phyloP scores from a whole-genome alignment of 106 monocot species.

The Dioscorea dumetorum region DNA sequence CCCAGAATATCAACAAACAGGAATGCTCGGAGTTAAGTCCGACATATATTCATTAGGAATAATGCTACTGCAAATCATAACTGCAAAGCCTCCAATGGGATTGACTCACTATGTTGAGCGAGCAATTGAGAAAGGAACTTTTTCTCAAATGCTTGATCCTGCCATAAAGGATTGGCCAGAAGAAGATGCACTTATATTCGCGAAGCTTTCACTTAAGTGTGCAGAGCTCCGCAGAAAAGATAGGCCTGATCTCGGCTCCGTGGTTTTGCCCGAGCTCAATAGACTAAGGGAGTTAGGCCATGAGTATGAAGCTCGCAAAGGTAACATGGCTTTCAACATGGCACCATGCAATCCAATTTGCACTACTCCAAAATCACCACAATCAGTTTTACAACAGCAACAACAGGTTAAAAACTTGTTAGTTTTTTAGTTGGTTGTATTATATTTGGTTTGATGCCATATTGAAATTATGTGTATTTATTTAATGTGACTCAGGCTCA shows the following conservation, averaged over 20 bases:
- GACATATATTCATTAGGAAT: conserved; percentile 81
- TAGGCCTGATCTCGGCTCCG: conserved; percentile 41
- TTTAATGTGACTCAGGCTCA: neutral
- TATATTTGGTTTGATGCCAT: neutral
- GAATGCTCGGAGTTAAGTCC: conserved; percentile 76
- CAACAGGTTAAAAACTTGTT: neutral
- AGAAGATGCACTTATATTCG: conserved; percentile 44
- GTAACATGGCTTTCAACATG: neutral
- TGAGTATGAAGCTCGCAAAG: conserved; percentile 7
- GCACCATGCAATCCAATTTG: neutral
- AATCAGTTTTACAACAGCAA: neutral
- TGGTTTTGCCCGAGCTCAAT: conserved; percentile 58
- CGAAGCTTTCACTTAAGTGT: conserved; percentile 54
- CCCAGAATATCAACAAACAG: conserved; percentile 92
- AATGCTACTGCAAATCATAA: conserved; percentile 76
- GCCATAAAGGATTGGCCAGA: conserved; percentile 40
- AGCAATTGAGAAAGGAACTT: conserved; percentile 57
- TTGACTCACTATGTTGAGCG: conserved; percentile 67
- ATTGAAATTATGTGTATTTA: neutral
- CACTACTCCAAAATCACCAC: neutral
- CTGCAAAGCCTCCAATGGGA: conserved; percentile 78
- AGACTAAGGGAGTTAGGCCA: conserved; percentile 35
- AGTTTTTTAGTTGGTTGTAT: neutral
- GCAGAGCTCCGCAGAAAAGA: conserved; percentile 61
- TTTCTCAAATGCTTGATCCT: conserved; percentile 54